Conservation (phyloP, 2,329 filamentous ascomycete genomes). For the Ophiostoma angusticollis region DNA sequence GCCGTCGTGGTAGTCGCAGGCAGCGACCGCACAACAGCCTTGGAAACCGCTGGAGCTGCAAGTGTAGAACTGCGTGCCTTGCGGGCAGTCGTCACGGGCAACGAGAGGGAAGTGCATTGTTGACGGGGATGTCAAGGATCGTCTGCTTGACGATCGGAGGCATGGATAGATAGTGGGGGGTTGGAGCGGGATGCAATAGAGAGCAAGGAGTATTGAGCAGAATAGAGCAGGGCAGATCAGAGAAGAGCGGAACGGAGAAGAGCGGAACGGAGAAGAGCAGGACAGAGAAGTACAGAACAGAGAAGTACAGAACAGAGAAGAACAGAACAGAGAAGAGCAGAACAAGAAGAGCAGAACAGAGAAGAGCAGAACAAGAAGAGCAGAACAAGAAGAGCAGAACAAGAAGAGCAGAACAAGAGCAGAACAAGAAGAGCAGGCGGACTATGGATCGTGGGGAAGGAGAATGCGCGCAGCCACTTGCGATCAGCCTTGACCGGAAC, state of each 20-base stretch:
- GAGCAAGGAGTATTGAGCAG: background rate
- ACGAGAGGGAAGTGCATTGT: slow-evolving; percentile 8
- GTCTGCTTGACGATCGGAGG: no score
- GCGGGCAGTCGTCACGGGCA: slow-evolving; percentile 17
- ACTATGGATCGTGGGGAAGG: no score
- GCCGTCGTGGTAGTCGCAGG: slow-evolving; percentile 23
- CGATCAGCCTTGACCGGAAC: no score
- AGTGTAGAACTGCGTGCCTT: slow-evolving; percentile 23
- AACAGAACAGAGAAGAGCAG: background rate
- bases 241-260: background rate
- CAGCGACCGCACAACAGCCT: slow-evolving; percentile 34
- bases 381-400: background rate
- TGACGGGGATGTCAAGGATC: background rate
- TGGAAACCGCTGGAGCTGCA: slow-evolving; percentile 25
- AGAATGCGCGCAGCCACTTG: background rate
- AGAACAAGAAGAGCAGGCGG: no score
- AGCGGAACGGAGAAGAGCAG: background rate
- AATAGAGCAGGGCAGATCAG: no score
- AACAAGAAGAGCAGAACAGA: background rate
- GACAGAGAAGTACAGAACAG: background rate
- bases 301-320: background rate
- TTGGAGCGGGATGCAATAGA: background rate
- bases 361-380: background rate
- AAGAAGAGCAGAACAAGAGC: background rate
- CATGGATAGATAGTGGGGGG: no score